Percentiles rank a stretch among this genome's conserved stretches.
Conservation (phyloP, 305 asterid genomes). For the Lippia alba region DNA sequence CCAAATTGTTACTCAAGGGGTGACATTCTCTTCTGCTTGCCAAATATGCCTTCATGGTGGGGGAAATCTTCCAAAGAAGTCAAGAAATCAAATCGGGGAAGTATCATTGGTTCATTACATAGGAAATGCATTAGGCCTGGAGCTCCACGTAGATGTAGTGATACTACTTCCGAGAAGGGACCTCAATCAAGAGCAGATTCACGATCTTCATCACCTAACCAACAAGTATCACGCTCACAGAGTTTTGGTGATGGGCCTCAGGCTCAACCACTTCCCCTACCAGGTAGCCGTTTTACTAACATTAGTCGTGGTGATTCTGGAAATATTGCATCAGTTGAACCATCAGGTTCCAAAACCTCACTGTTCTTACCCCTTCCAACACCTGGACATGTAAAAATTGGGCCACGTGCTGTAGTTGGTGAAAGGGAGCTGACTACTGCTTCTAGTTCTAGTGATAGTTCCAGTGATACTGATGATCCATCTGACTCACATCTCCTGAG, state of each 20-base stretch:
- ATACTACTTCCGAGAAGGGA: conserved; percentile 34
- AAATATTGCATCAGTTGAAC: conserved; percentile 31
- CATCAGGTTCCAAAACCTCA: conserved; percentile 51
- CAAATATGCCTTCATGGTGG: conserved; percentile 52
- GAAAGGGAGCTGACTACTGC: conserved; percentile 56
- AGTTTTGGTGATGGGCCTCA: conserved; percentile 40
- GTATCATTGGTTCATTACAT: conserved; percentile 39
- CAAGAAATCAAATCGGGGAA: conserved; percentile 43
- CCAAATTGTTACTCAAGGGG: conserved; percentile 27
- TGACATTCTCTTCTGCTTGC: conserved; percentile 20
- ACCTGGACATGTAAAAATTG: conserved; percentile 45
- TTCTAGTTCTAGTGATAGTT: conserved; percentile 65
- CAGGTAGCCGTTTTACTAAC: conserved; percentile 25
- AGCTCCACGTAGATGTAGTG: conserved; percentile 40
- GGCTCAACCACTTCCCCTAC: conserved; percentile 55
- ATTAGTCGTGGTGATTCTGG: conserved; percentile 30
- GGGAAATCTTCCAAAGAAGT: conserved; percentile 47
- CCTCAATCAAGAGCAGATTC: conserved; percentile 34
- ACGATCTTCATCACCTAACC: conserved; percentile 39
- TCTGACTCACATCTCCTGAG: conserved; percentile 64
- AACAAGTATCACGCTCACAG: conserved; percentile 43
- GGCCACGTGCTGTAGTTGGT: conserved; percentile 50
- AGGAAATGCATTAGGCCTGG: conserved; percentile 41
- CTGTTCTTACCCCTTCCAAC: conserved; percentile 54
- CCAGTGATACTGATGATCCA: conserved; percentile 71